Evolutionary conservation across 331 rosid genomes (phyloP).

Genomic region (Malus hybrid): DNA sequence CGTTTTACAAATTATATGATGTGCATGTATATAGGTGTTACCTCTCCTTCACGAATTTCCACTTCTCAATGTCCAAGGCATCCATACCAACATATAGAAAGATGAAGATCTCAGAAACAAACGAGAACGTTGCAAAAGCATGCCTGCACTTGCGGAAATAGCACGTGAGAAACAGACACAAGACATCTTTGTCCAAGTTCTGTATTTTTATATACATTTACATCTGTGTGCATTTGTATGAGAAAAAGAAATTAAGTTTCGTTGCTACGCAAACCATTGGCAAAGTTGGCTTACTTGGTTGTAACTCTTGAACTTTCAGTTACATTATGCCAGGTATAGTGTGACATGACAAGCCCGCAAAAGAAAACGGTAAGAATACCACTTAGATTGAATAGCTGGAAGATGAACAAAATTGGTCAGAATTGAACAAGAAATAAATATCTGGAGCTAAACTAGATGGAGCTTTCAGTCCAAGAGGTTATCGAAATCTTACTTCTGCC

Average conservation of each 20-base stretch:
- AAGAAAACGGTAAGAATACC: conserved; percentile 71
- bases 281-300: conserved; percentile 40
- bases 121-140: conserved; percentile 55
- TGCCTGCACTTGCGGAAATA: conserved; percentile 38
- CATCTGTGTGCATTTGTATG: background rate
- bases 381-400: conserved; percentile 47
- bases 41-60: conserved; percentile 48
- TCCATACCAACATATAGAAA: conserved; percentile 76
- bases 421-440: background rate
- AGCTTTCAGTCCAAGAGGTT: conserved; percentile 8
- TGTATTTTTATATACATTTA: background rate
- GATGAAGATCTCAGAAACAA: conserved; percentile 52
- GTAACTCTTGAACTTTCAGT: conserved; percentile 51
- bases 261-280: background rate
- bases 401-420: conserved; percentile 10
- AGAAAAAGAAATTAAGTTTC: background rate
- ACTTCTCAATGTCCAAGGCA: conserved; percentile 70
- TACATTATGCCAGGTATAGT: conserved; percentile 64
- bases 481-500: conserved; percentile 44
- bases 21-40: conserved; percentile 9
- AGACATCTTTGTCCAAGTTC: background rate
- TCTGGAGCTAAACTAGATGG: background rate
- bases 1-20: background rate
- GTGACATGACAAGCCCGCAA: conserved; percentile 73
- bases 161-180: background rate